These are phyloP conservation scores for Myriosclerotinia duriaeana DNA, from an alignment of 2,329 filamentous ascomycete species.

Conservation along the genomic window DNA sequence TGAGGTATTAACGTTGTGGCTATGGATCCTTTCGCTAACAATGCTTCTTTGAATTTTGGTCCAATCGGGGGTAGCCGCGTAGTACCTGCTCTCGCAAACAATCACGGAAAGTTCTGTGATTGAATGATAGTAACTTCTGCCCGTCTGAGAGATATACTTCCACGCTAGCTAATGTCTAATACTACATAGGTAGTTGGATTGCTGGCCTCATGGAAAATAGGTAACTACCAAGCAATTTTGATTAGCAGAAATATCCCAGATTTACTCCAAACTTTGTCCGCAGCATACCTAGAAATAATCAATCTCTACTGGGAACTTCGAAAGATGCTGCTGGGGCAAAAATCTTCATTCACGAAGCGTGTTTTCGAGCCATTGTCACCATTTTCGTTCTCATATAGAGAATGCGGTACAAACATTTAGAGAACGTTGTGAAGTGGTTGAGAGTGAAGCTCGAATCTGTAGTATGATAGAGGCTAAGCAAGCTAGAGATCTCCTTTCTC, in stretches of 20 bases:
- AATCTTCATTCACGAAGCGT: not conserved
- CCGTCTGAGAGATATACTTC: slow-evolving; percentile 3
- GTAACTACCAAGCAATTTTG: slow-evolving; percentile 4
- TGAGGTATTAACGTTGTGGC: too few relatives aligned
- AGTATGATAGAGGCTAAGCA: not conserved
- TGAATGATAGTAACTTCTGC: slow-evolving; percentile 13
- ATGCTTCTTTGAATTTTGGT: not conserved
- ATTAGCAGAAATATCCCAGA: not conserved
- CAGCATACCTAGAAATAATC: slow-evolving; percentile 2
- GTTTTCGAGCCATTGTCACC: not conserved
- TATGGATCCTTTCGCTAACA: not conserved
- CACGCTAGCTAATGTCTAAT: not conserved
- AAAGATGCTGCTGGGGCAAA: not conserved
- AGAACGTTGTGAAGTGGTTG: not conserved
- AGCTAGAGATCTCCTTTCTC: not conserved
- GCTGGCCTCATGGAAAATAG: not conserved
- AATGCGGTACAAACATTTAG: not conserved
- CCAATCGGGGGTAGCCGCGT: not conserved
- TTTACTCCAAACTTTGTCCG: not conserved
- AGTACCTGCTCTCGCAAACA: not conserved
- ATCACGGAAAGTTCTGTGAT: slow-evolving; percentile 11
- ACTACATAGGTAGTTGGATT: too few relatives aligned
- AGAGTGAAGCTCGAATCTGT: not conserved
- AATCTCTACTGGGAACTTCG: not conserved
- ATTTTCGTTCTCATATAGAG: not conserved